Conservation (phyloP, 208 protist species). For the Naegleria gruberi region DNA sequence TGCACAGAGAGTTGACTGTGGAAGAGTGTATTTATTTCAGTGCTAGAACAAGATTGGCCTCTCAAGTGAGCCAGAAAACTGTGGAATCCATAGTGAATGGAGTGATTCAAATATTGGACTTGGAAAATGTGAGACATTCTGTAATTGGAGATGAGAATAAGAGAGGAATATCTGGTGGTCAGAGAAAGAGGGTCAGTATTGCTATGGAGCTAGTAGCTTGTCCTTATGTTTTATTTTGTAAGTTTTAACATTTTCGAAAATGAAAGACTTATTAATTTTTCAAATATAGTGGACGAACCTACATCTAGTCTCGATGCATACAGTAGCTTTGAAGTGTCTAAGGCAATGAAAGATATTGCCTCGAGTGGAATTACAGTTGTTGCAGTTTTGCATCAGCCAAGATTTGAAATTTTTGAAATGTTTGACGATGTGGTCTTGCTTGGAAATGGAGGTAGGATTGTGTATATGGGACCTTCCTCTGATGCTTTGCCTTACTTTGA, state of each 20-base stretch:
- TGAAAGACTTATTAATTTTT: too few relatives aligned
- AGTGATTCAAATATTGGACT: constrained; percentile 13
- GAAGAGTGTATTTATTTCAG: neutral
- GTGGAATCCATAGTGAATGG: neutral
- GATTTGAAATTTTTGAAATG: constrained; percentile 28
- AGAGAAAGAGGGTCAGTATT: constrained; percentile 75
- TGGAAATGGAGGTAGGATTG: constrained; percentile 15
- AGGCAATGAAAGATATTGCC: neutral
- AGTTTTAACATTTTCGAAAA: too few relatives aligned
- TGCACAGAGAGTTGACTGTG: constrained; percentile 15
- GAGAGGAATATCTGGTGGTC: constrained; percentile 68
- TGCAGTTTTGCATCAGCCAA: constrained; percentile 29
- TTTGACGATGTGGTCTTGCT: constrained; percentile 32
- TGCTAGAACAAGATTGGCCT: neutral
- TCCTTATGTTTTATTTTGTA: constrained; percentile 72
- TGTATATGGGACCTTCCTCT: constrained; percentile 2
- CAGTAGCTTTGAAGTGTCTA: constrained; percentile 15
- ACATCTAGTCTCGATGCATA: constrained; percentile 23
- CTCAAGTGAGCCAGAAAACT: neutral
- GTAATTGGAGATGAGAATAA: neutral
- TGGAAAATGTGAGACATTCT: neutral
- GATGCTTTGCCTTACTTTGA: neutral
- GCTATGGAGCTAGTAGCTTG: constrained; percentile 76
- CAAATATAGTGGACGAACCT: neutral
- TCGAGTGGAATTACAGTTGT: constrained; percentile 24